Percentiles rank a stretch among this genome's conserved stretches.
phyloP scores from a whole-genome alignment of 2,329 filamentous ascomycete genomes.

The Hymenoscyphus fructigenus region DNA sequence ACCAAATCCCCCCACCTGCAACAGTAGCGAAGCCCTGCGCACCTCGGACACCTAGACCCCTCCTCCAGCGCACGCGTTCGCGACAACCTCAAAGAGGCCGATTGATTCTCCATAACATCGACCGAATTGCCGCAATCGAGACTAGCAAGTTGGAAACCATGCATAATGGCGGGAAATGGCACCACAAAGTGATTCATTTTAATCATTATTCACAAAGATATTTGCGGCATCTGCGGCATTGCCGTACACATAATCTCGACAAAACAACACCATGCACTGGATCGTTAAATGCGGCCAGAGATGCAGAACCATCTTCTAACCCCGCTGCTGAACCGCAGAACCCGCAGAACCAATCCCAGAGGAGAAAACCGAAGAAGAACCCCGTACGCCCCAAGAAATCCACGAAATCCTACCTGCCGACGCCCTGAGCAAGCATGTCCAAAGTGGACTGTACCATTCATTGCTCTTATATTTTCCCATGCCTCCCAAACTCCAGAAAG shows the following conservation, averaged over 20 bases:
- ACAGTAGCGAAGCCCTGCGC: neutral
- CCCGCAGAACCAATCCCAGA: neutral
- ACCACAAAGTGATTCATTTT: neutral
- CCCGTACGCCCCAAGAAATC: neutral
- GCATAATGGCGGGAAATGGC: neutral
- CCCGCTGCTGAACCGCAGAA: neutral
- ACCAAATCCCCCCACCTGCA: no score
- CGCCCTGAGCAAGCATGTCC: neutral
- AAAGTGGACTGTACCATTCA: no score
- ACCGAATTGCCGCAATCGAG: no score
- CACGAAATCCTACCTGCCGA: neutral
- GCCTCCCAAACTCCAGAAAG: neutral
- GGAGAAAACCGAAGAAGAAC: neutral
- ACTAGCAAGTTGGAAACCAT: neutral
- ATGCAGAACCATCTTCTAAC: neutral
- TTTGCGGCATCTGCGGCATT: neutral
- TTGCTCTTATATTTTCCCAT: neutral
- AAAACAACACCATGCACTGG: neutral
- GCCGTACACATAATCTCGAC: neutral
- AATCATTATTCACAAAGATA: neutral
- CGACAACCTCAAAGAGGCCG: no score
- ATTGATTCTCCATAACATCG: no score
- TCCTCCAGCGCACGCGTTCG: neutral
- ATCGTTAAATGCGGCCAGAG: constrained; percentile 1
- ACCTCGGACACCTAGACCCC: neutral